Conservation (phyloP, 73 alveolate genomes). For the Paramecium caudatum region DNA sequence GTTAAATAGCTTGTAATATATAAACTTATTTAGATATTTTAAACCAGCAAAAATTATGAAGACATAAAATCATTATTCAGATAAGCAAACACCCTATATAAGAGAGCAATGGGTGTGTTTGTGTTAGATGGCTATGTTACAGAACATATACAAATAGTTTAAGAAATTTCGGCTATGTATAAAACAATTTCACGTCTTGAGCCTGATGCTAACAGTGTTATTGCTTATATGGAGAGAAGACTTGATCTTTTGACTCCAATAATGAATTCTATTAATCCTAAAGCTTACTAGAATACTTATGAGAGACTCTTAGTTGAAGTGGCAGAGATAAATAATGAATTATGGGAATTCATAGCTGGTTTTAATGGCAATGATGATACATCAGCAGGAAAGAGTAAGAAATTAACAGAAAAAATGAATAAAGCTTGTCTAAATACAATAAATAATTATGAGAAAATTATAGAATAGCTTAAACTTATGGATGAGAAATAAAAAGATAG, state of each 20-base stretch:
- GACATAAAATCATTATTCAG: slow-evolving; percentile 94
- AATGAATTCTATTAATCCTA: slow-evolving; percentile 87
- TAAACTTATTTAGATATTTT: slow-evolving; percentile 6
- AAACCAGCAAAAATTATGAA: slow-evolving; percentile 87
- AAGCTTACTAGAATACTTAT: slow-evolving; percentile 88
- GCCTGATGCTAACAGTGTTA: slow-evolving; percentile 82
- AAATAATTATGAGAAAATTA: slow-evolving; percentile 82
- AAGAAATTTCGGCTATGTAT: slow-evolving; percentile 90
- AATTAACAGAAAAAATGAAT: slow-evolving; percentile 89
- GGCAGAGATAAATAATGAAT: slow-evolving; percentile 90
- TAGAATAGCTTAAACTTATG: slow-evolving; percentile 81
- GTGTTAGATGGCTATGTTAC: slow-evolving; percentile 93
- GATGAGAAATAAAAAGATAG: slow-evolving; percentile 88
- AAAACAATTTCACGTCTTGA: slow-evolving; percentile 89
- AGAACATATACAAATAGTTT: slow-evolving; percentile 93
- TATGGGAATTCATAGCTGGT: slow-evolving; percentile 90
- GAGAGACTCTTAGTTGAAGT: slow-evolving; percentile 92
- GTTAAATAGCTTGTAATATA: slow-evolving; percentile 79
- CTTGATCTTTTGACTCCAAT: slow-evolving; percentile 89
- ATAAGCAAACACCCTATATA: slow-evolving; percentile 93
- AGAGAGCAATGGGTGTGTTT: slow-evolving; percentile 91
- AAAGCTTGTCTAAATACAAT: slow-evolving; percentile 83
- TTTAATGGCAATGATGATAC: slow-evolving; percentile 79
- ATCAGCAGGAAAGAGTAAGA: slow-evolving; percentile 81
- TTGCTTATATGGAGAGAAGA: slow-evolving; percentile 97